Conservation (phyloP, 768 basidiomycete species). For the Boletus eberwhitei region DNA sequence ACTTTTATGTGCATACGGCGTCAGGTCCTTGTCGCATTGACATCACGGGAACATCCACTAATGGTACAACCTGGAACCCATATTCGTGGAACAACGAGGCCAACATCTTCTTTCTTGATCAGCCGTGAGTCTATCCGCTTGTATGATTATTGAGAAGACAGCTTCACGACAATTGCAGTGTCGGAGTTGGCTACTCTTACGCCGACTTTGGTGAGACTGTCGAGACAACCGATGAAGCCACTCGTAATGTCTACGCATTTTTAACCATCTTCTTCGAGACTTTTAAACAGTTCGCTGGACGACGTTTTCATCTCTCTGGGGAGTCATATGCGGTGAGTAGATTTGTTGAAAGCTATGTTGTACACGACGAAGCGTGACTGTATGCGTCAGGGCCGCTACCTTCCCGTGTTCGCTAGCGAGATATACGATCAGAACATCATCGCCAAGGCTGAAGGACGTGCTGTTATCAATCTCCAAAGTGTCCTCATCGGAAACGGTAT, state of each 20-base stretch:
- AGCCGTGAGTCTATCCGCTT: constrained; percentile 37
- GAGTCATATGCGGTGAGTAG: constrained; percentile 65
- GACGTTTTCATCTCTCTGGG: constrained; percentile 69
- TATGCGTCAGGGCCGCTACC: constrained; percentile 57
- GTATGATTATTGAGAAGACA: not conserved
- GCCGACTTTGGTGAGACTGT: constrained; percentile 66
- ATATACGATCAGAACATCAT: constrained; percentile 69
- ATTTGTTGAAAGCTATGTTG: not conserved
- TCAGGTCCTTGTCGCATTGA: constrained; percentile 61
- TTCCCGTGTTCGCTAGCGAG: constrained; percentile 72
- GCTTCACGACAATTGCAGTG: constrained; percentile 32
- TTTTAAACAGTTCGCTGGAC: constrained; percentile 66
- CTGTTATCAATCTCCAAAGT: constrained; percentile 60
- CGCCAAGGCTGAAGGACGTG: constrained; percentile 47
- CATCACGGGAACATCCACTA: constrained; percentile 49
- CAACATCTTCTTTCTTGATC: constrained; percentile 72
- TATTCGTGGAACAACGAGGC: constrained; percentile 64
- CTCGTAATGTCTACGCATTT: constrained; percentile 72
- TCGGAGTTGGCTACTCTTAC: constrained; percentile 71
- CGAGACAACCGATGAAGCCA: constrained; percentile 77
- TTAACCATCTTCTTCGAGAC: constrained; percentile 77
- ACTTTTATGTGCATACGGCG: constrained; percentile 28
- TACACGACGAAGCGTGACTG: not conserved
- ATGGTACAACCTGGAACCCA: constrained; percentile 63
- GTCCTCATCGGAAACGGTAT: constrained; percentile 76